Base-by-base conservation (phyloP, 345 rosid genomes). In the Melaleuca alternifolia region DNA sequence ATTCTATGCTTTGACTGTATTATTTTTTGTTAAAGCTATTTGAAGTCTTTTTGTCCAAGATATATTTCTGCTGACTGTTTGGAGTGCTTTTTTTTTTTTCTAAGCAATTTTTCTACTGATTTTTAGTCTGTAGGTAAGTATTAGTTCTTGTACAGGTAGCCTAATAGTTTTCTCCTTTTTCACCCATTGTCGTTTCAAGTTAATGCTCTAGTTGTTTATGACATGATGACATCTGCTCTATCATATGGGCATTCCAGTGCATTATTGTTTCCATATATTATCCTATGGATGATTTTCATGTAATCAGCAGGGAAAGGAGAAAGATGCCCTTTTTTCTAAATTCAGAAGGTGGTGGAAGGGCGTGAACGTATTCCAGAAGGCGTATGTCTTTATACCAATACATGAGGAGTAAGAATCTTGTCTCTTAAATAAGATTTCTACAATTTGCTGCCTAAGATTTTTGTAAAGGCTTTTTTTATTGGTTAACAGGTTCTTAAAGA, bases 341-440 rank as follows among this genome's bases (percentile, higher is more conserved):
- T 94, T 96, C 91, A 92, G 99, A 91, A 96, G 98, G 89, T 97
- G 99, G 99, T 97, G 98, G 99, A 95, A 91, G 90, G 99, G 97
- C 85, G 92, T 92, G 86, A 92, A 95, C 91, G 88, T 97, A 75
- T 97, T 97, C 88, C 93, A 93, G 85, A 97, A 96, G 91, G 95
- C 99, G 20, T 97, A 97, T 88, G 84, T 97, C 81, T 88, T 97
- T 85, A 93, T 97, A 88, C 99, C 99, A 56, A 94, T 97, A 84
- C 98, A 97, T 56, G 96, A 97, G 57, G 96, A 94, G 99, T 97
- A 91, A 91, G 99, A 83, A 83, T 83, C 46, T 52, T 37, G 44
- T 44, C 16, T 76, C 57, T 83, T 23, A 53, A 24, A 51, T 48
- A 46, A 30, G 28, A 37, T 28, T 52, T 71, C 85, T 10, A 18